phyloP scores from a whole-genome alignment of 2,329 filamentous ascomycete species.

The Botryosphaeria dothidea region DNA sequence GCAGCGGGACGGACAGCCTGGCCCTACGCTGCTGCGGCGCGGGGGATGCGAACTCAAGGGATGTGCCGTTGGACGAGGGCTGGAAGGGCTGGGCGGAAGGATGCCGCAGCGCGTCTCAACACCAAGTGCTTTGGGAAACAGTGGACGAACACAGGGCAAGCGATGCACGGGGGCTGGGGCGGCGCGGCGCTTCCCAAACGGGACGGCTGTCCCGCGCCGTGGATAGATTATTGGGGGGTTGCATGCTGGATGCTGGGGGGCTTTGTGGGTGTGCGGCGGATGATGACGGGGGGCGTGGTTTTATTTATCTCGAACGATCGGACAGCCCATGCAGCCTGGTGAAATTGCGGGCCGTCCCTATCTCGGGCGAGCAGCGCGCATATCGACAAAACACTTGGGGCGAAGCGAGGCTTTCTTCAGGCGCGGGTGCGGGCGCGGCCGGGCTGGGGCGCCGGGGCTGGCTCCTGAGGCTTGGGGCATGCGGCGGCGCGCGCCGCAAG shows the following conservation, averaged over 20 bases:
- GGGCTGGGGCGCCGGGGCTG: constrained; percentile 16
- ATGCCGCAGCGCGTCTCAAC: constrained; percentile 17
- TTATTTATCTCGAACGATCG: constrained; percentile 19
- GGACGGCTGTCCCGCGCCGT: constrained; percentile 9
- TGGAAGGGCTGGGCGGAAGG: constrained; percentile 10
- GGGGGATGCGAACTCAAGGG: constrained; percentile 9
- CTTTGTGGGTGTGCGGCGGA: constrained; percentile 12
- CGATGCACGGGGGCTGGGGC: not conserved
- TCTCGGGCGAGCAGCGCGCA: constrained; percentile 15
- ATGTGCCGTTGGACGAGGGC: not conserved
- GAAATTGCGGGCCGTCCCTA: constrained; percentile 19
- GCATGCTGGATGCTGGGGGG: not conserved
- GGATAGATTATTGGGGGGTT: constrained; percentile 13
- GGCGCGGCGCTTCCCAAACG: constrained; percentile 17
- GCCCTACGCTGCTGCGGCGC: not conserved
- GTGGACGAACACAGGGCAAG: not conserved
- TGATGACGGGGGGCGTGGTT: constrained; percentile 7
- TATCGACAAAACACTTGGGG: constrained; percentile 11
- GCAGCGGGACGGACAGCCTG: not conserved
- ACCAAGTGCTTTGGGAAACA: constrained; percentile 5
- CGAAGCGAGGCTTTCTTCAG: constrained; percentile 12
- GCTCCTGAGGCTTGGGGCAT: constrained; percentile 12
- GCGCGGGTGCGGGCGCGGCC: not conserved
- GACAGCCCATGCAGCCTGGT: constrained; percentile 17
- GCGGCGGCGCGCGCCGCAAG: not conserved